Evolutionary conservation across 179 eudicot genomes (phyloP).

Genomic region (Vitellaria paradoxa): DNA sequence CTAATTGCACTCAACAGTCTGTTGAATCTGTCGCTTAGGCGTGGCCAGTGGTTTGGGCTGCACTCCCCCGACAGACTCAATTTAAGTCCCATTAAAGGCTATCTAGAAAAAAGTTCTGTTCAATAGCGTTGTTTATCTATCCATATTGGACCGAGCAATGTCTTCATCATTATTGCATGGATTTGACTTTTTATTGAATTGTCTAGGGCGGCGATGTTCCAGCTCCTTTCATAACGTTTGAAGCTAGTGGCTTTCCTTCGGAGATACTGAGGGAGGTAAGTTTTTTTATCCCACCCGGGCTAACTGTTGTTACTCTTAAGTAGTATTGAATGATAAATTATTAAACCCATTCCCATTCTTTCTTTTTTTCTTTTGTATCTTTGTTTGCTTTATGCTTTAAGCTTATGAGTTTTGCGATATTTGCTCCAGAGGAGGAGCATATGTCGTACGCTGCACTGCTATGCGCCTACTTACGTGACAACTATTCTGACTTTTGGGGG

Average conservation of each 20-base stretch:
- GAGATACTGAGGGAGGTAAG: conserved; percentile 79
- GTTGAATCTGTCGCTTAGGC: background rate
- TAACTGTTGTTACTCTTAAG: background rate
- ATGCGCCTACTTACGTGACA: conserved; percentile 63
- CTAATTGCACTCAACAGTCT: background rate
- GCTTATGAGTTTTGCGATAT: conserved; percentile 75
- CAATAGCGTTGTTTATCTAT: background rate
- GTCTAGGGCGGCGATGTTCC: conserved; percentile 78
- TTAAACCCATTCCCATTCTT: conserved; percentile 2
- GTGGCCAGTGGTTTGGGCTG: background rate
- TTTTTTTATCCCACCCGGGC: conserved; percentile 9
- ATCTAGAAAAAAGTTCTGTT: too few relatives aligned
- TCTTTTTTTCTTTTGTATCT: conserved; percentile 19
- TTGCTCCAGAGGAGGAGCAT: conserved; percentile 87
- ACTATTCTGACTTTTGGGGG: conserved; percentile 74
- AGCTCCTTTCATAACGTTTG: conserved; percentile 80
- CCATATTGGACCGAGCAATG: background rate
- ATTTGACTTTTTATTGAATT: conserved; percentile 18
- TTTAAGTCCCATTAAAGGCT: too few relatives aligned
- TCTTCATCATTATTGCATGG: conserved; percentile 13
- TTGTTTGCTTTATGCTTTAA: conserved; percentile 15
- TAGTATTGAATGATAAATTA: conserved; percentile 4
- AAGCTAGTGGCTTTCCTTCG: conserved; percentile 68
- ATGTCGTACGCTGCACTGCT: conserved; percentile 96
- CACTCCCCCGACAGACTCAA: too few relatives aligned